Base-by-base conservation (phyloP, 2,329 filamentous ascomycete species). In the Diplodia scrobiculata region DNA sequence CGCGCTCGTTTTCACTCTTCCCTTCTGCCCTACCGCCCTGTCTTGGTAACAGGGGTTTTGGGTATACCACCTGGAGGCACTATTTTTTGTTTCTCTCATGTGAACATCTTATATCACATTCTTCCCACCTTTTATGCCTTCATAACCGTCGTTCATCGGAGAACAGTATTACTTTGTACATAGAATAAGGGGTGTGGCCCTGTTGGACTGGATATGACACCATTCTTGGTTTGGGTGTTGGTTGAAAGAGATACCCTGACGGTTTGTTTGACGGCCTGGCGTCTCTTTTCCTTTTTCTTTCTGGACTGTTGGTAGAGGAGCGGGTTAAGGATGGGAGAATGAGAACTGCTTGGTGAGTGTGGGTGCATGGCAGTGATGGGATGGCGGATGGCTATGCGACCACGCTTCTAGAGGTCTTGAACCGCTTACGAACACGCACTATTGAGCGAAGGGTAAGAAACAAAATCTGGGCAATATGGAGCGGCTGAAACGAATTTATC, bases 171-270 rank as follows among this genome's bases (percentile, higher is more conserved):
- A 14, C 5, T 41, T 41, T 60, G 45, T 62, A 62, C 1, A 62
- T 62, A 62, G 58, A 50, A 11, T 5, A 36, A 14, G 25, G 14
- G 25, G 21, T 32, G 29, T 45, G 38, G 45, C 53, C 36, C 45
- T 41, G 27, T 32, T 29, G 19, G 1, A 14, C 17, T 25, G 29
- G 17, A 36, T 14, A 7, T 58, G 41, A 19, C 41, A 45, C 19
- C 52, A 55, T 5, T 29, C 21, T 62, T 27, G 19, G 21, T 47
- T 50, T 34, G 27, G 38, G 36, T 32, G 41, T 50, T 50, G 58
- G 45, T 36, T 47, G 55, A 50, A 38, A 62, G 58, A 62, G 58
- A 62, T 62, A 62, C 58, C 58, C 58, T 62, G 45, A 27, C 58
- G 45, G 5, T 51, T 62, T 59, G 17, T 32, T 47, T 62, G 58